A percentile compares a stretch with the other conserved stretches of the same genome.
phyloP scores from a whole-genome alignment of 2,329 filamentous ascomycete genomes.

The Diaporthe eres region DNA sequence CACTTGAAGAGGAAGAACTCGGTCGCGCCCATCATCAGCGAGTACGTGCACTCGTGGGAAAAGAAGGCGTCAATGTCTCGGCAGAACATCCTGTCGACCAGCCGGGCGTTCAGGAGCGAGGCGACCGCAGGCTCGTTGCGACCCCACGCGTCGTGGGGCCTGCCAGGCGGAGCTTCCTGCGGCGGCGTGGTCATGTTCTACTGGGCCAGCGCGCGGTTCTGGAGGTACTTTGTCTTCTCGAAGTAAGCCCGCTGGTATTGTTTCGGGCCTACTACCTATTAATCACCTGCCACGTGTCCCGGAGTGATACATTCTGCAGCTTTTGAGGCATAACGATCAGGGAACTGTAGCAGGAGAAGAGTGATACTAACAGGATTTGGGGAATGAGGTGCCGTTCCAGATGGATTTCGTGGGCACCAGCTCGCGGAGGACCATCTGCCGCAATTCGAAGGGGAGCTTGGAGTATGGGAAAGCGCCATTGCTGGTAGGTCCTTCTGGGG shows the following conservation, averaged over 20 bases:
- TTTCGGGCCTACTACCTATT: neutral
- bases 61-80: slow-evolving; percentile 13
- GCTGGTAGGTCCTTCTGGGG: neutral
- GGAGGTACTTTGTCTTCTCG: slow-evolving; percentile 16
- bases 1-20: slow-evolving; percentile 23
- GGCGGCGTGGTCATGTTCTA: neutral
- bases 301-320: no score
- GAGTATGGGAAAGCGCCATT: neutral
- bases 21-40: slow-evolving; percentile 19
- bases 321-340: no score
- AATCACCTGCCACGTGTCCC: no score
- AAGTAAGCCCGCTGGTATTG: neutral
- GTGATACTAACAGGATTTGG: neutral
- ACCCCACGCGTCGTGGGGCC: neutral
- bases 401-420: neutral
- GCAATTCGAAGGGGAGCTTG: neutral
- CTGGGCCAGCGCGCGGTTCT: slow-evolving; percentile 16
- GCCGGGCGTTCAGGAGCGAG: slow-evolving; percentile 11
- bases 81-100: neutral
- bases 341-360: no score
- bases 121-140: neutral
- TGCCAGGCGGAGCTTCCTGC: neutral
- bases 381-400: slow-evolving; percentile 9
- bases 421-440: slow-evolving; percentile 9
- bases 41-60: slow-evolving; percentile 16